Evolutionary conservation across 2,329 filamentous ascomycete species (phyloP).

Genomic region (Fusarium equiseti): DNA sequence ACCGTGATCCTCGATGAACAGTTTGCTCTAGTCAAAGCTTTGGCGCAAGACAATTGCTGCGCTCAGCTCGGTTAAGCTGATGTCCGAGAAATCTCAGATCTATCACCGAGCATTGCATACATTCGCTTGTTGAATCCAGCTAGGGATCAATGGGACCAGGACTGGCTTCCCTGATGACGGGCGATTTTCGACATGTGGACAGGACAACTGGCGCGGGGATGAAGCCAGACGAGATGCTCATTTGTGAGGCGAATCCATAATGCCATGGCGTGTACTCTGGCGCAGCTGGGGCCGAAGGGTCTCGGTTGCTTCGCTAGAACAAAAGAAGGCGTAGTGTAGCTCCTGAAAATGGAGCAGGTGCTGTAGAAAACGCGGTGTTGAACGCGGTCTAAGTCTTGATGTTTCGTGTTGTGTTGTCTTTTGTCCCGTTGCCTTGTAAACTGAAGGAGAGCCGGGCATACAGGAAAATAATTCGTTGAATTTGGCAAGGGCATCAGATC

Average conservation of each 20-base stretch:
- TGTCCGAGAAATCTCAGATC: conserved; percentile 26
- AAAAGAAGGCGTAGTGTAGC: conserved; percentile 12
- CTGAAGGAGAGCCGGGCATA: neutral
- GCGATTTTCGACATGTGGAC: conserved; percentile 20
- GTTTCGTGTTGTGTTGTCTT: conserved; percentile 35
- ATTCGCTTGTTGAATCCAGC: conserved; percentile 11
- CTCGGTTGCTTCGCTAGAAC: conserved; percentile 18
- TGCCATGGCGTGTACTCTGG: conserved; percentile 31
- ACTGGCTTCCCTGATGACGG: conserved; percentile 18
- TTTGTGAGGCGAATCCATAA: conserved; percentile 32
- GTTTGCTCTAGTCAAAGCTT: conserved; percentile 2
- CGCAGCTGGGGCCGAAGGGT: conserved; percentile 6
- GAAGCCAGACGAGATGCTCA: conserved; percentile 36
- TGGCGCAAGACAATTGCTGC: neutral
- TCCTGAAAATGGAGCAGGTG: conserved; percentile 21
- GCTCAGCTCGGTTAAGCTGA: conserved; percentile 28
- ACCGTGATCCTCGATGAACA: neutral
- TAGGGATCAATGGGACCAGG: conserved; percentile 3
- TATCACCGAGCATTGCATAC: conserved; percentile 24
- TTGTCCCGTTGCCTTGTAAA: conserved; percentile 20
- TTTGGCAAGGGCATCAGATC: conserved; percentile 10
- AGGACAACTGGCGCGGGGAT: conserved; percentile 32
- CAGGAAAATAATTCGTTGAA: conserved; percentile 22
- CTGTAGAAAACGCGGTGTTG: conserved; percentile 19
- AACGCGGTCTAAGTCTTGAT: conserved; percentile 16